phyloP scores from a whole-genome alignment of 2,329 filamentous ascomycete genomes.

The Fulvia fulva region DNA sequence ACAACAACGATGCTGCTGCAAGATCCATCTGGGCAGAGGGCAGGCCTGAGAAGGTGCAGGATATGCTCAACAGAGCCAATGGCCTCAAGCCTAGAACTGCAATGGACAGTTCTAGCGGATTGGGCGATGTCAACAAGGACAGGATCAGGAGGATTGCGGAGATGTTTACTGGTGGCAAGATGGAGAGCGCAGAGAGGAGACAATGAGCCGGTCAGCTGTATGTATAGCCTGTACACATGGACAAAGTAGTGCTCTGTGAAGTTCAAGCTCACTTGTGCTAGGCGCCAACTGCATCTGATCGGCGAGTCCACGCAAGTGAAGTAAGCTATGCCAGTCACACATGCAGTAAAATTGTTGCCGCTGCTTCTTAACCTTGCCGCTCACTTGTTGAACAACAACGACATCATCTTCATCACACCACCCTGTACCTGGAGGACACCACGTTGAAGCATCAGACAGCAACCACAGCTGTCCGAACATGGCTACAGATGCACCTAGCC shows the following conservation, averaged over 20 bases:
- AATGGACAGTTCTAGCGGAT: constrained; percentile 33
- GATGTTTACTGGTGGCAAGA: constrained; percentile 64
- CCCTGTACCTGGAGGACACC: too few relatives aligned
- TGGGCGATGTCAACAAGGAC: constrained; percentile 47
- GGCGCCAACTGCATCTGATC: too few relatives aligned
- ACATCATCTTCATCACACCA: too few relatives aligned
- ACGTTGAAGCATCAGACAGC: too few relatives aligned
- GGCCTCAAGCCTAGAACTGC: constrained; percentile 34
- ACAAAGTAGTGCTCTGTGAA: background rate
- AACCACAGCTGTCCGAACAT: background rate
- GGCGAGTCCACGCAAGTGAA: too few relatives aligned
- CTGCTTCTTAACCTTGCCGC: too few relatives aligned
- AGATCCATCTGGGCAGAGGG: constrained; percentile 50
- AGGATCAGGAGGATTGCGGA: constrained; percentile 63
- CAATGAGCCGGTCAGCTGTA: background rate
- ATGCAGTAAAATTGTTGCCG: too few relatives aligned
- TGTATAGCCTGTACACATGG: background rate
- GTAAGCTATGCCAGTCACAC: too few relatives aligned
- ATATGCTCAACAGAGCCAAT: constrained; percentile 42
- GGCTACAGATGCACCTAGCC: background rate
- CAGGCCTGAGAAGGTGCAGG: constrained; percentile 46
- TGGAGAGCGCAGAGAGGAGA: constrained; percentile 31
- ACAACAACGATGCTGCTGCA: constrained; percentile 8
- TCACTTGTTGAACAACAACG: too few relatives aligned
- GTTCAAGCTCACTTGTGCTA: background rate